These are phyloP conservation scores for Alloascoidea hylecoeti DNA, from an alignment of 805 yeast genomes.

Conservation along the genomic window DNA sequence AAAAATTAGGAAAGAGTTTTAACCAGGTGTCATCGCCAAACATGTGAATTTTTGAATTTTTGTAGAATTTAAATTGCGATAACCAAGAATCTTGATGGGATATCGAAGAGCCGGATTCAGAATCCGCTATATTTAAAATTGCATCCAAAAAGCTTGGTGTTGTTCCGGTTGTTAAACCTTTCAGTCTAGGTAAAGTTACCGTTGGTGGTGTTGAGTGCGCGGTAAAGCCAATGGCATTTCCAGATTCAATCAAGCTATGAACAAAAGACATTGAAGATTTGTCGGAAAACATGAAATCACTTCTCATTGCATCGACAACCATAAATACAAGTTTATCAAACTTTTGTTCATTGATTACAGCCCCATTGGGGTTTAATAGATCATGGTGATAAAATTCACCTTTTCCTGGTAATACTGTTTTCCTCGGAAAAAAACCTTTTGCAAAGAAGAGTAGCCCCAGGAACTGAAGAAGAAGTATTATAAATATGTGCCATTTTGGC, in stretches of 20 bases:
- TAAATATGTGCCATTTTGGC: no score
- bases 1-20: conserved; percentile 66
- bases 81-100: conserved; percentile 81
- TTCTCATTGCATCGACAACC: conserved; percentile 87
- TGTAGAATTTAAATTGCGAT: conserved; percentile 36
- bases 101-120: conserved; percentile 57
- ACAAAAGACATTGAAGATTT: conserved; percentile 52
- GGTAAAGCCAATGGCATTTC: conserved; percentile 76
- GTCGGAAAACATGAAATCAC: conserved; percentile 69
- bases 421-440: conserved; percentile 87
- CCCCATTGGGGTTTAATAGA: conserved; percentile 9
- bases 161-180: conserved; percentile 90
- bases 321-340: conserved; percentile 63
- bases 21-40: conserved; percentile 98
- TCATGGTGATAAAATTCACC: conserved; percentile 16
- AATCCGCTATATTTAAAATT: conserved; percentile 85
- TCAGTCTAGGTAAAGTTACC: conserved; percentile 85
- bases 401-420: conserved; percentile 55
- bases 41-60: conserved; percentile 46
- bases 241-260: conserved; percentile 28
- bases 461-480: conserved; percentile 23
- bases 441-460: conserved; percentile 50
- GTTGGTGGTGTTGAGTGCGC: conserved; percentile 94
- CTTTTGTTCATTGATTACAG: conserved; percentile 19
- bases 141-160: conserved; percentile 93